Conservation (phyloP, 1,284 basidiomycete genomes). For the Malassezia arunalokei region DNA sequence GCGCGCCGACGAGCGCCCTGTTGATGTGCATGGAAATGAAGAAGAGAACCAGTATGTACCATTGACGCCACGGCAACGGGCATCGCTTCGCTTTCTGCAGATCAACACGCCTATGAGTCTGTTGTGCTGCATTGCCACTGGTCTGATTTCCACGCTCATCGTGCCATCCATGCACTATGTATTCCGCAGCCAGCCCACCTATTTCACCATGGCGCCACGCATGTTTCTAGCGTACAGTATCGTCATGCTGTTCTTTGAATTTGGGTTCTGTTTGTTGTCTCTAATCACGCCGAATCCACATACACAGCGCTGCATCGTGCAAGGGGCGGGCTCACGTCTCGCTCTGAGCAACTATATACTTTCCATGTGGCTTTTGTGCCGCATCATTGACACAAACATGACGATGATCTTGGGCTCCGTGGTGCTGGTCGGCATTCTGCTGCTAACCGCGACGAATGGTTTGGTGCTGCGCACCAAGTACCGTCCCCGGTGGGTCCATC, state of each 20-base stretch:
- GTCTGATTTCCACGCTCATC: slow-evolving; percentile 5
- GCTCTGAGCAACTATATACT: slow-evolving; percentile 70
- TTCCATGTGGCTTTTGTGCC: slow-evolving; percentile 69
- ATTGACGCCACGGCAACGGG: slow-evolving; percentile 2
- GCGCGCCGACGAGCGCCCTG: neutral
- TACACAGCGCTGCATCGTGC: slow-evolving; percentile 12
- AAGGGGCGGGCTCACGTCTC: slow-evolving; percentile 54
- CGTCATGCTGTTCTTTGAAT: slow-evolving; percentile 8
- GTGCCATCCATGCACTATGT: slow-evolving; percentile 10
- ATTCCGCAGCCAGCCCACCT: slow-evolving; percentile 10
- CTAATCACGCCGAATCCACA: slow-evolving; percentile 10
- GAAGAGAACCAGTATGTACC: slow-evolving; percentile 3
- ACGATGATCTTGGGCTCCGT: slow-evolving; percentile 27
- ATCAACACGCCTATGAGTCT: slow-evolving; percentile 15
- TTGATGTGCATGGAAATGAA: neutral
- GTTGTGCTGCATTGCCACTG: slow-evolving; percentile 8
- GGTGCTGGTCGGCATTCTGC: slow-evolving; percentile 21
- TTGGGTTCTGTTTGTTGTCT: slow-evolving; percentile 12
- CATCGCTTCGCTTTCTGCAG: slow-evolving; percentile 11
- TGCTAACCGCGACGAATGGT: slow-evolving; percentile 30
- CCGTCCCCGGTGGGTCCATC: slow-evolving; percentile 46
- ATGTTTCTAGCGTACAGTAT: slow-evolving; percentile 9
- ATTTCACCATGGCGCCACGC: slow-evolving; percentile 9
- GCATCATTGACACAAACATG: slow-evolving; percentile 51
- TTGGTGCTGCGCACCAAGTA: slow-evolving; percentile 26